phyloP scores from a whole-genome alignment of 2,329 filamentous ascomycete species.

The Truncatella angustata region DNA sequence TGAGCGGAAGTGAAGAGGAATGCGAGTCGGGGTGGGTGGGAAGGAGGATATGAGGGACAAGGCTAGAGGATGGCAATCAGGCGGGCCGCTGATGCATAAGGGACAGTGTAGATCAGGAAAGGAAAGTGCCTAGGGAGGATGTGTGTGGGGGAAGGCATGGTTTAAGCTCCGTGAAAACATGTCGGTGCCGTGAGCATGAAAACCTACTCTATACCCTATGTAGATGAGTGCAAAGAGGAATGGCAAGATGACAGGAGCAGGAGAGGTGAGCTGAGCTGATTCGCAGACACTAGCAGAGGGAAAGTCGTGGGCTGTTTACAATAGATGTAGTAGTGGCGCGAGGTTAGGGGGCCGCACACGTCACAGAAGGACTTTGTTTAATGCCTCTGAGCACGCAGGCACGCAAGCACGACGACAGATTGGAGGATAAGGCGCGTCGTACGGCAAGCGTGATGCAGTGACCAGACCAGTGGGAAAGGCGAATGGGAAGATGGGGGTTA shows the following conservation, averaged over 20 bases:
- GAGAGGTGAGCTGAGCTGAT: constrained; percentile 10
- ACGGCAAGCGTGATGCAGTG: constrained; percentile 9
- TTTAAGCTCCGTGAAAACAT: constrained; percentile 24
- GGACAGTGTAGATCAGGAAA: constrained; percentile 43
- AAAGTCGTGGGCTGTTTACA: constrained; percentile 26
- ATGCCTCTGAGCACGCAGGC: constrained; percentile 24
- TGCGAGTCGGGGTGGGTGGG: constrained; percentile 16
- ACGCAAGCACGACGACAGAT: constrained; percentile 21
- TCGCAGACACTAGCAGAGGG: no score
- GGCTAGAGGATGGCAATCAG: constrained; percentile 20
- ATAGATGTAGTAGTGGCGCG: constrained; percentile 28
- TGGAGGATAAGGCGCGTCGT: constrained; percentile 23
- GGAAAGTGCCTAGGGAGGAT: constrained; percentile 44
- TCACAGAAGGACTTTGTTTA: constrained; percentile 31
- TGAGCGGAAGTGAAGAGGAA: constrained; percentile 23
- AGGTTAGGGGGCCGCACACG: constrained; percentile 31
- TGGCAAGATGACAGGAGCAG: constrained; percentile 8
- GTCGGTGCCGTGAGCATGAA: constrained; percentile 4
- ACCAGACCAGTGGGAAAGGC: neutral
- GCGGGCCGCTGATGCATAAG: constrained; percentile 31
- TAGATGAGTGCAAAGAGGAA: constrained; percentile 17
- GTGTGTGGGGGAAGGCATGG: constrained; percentile 33
- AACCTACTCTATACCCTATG: no score
- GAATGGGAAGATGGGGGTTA: neutral
- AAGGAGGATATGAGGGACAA: constrained; percentile 12